A percentile compares a stretch with the other conserved stretches of the same genome.
Evolutionary conservation across 2,329 filamentous ascomycete species (phyloP).

Genomic region (Calonectria fujianensis): DNA sequence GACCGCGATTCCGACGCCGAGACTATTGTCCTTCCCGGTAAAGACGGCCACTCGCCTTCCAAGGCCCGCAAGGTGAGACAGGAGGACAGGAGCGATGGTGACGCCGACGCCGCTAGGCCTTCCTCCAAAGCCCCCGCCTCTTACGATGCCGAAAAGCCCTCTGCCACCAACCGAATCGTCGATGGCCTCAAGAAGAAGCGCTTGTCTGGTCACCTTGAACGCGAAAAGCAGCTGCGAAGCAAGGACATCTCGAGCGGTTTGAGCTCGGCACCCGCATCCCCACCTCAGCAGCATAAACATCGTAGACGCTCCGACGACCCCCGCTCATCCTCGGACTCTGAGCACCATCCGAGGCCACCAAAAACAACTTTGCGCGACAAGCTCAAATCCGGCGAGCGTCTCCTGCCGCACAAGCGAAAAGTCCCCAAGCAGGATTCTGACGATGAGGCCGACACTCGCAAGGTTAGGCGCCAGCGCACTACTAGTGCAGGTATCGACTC

Average conservation of each 20-base stretch:
- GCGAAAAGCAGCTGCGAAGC: slow-evolving; percentile 61
- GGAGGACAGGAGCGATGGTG: slow-evolving; percentile 77
- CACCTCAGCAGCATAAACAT: slow-evolving; percentile 62
- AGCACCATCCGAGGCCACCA: slow-evolving; percentile 66
- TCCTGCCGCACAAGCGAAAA: slow-evolving; percentile 72
- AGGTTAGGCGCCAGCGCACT: slow-evolving; percentile 72
- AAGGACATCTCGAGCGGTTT: slow-evolving; percentile 75
- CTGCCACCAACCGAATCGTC: slow-evolving; percentile 59
- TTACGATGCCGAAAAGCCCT: slow-evolving; percentile 61
- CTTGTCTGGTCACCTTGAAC: slow-evolving; percentile 61
- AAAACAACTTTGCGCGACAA: slow-evolving; percentile 69
- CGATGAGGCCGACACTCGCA: slow-evolving; percentile 73
- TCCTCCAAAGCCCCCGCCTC: slow-evolving; percentile 57
- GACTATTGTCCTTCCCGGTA: slow-evolving; percentile 81
- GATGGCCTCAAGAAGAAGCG: slow-evolving; percentile 71
- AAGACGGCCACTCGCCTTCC: slow-evolving; percentile 78
- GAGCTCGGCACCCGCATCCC: slow-evolving; percentile 76
- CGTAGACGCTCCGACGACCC: slow-evolving; percentile 62
- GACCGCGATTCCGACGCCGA: slow-evolving; percentile 83
- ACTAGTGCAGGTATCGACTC: slow-evolving; percentile 66
- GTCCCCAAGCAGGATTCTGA: slow-evolving; percentile 73
- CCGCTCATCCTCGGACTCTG: slow-evolving; percentile 74
- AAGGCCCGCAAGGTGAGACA: slow-evolving; percentile 79
- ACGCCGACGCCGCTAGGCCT: slow-evolving; percentile 63
- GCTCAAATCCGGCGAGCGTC: slow-evolving; percentile 67